These are phyloP conservation scores for Acanthamoeba triangularis DNA, from an alignment of 208 protist species.

Conservation along the genomic window DNA sequence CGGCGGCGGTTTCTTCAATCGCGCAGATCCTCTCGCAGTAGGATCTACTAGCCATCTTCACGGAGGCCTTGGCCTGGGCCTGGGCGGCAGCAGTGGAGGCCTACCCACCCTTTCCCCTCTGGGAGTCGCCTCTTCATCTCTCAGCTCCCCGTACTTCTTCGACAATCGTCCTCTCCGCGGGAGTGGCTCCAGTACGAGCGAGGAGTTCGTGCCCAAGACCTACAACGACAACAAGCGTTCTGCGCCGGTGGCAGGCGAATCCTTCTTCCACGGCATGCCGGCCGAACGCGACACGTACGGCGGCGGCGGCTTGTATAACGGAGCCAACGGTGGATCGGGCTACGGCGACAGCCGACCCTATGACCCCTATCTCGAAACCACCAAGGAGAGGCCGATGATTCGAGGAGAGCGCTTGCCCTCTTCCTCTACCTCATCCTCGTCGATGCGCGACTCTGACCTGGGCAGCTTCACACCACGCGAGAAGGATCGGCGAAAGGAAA, in stretches of 20 bases:
- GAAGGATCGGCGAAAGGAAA: background rate
- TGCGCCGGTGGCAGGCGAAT: background rate
- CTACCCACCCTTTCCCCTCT: background rate
- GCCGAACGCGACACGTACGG: background rate
- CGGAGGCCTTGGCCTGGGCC: conserved; percentile 56
- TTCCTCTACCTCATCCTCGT: background rate
- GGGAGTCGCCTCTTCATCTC: background rate
- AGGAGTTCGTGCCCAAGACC: conserved; percentile 51
- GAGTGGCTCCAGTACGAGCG: too few relatives aligned
- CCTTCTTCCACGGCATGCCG: conserved; percentile 31
- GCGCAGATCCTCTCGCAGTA: background rate
- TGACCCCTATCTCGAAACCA: background rate
- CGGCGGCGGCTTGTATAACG: background rate
- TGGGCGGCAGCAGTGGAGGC: conserved; percentile 32
- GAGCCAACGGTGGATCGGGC: background rate
- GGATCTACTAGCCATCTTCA: conserved; percentile 48
- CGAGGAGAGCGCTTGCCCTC: conserved; percentile 3
- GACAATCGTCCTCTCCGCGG: background rate
- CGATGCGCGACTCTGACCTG: background rate
- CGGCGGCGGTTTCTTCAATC: background rate
- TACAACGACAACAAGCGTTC: conserved; percentile 47
- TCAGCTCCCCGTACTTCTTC: background rate
- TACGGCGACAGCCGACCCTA: conserved; percentile 18
- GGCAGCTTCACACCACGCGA: background rate
- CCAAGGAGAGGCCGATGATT: conserved; percentile 11